Percentiles rank a stretch among this genome's conserved stretches.
Conservation (phyloP, 306 rosid species). For the Lagenaria siceraria region DNA sequence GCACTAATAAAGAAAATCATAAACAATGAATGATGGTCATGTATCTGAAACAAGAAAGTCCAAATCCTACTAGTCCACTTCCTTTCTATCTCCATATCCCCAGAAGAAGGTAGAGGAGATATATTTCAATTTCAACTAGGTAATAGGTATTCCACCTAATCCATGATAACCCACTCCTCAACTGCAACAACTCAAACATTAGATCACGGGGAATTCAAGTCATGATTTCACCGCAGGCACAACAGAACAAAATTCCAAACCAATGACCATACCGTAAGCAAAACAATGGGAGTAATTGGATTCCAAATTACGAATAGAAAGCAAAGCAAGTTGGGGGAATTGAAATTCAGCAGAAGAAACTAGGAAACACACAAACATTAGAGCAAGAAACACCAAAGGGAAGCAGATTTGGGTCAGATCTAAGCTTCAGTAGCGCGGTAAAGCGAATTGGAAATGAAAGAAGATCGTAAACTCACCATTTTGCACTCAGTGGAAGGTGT, state of each 20-base stretch:
- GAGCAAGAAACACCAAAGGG: slow-evolving; percentile 20
- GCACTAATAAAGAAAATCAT: background rate
- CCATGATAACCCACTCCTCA: background rate
- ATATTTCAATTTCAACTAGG: background rate
- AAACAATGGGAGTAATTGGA: slow-evolving; percentile 10
- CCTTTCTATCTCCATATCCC: background rate
- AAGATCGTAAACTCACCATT: slow-evolving; percentile 58
- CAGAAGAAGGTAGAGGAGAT: background rate
- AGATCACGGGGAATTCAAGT: slow-evolving; percentile 35
- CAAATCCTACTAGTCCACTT: background rate
- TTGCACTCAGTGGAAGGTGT: slow-evolving; percentile 23
- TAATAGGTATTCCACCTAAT: background rate
- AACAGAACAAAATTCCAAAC: slow-evolving; percentile 2
- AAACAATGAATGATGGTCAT: background rate
- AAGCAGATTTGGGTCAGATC: slow-evolving; percentile 46
- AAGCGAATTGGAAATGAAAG: slow-evolving; percentile 12
- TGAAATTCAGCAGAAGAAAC: background rate
- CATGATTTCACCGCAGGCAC: background rate
- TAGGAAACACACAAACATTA: slow-evolving; percentile 5
- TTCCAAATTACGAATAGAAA: slow-evolving; percentile 1
- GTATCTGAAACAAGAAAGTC: background rate
- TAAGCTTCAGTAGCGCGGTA: slow-evolving; percentile 19
- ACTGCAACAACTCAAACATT: background rate
- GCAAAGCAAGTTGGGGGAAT: slow-evolving; percentile 8
- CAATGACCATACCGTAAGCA: background rate